Base-by-base conservation (phyloP, 305 asterid species). In the Coffea humblotiana region DNA sequence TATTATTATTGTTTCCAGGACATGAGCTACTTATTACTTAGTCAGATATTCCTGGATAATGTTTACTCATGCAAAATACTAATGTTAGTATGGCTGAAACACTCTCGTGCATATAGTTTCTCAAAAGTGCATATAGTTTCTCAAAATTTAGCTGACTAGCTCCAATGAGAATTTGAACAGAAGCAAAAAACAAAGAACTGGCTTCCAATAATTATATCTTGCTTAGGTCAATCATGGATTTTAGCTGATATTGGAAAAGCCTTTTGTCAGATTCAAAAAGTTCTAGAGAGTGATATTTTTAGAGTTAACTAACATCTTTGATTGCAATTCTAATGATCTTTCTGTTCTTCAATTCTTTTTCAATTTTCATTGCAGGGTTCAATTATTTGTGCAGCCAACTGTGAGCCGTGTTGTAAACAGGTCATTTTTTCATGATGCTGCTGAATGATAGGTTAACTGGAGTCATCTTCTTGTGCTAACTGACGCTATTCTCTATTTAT, bases 341-440 rank as follows among this genome's bases (percentile, higher is more conserved):
- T 80, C 51, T 25, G 16, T 23, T 48, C 49, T 49, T 11, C 73
- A 48, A 49, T 61, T 43, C 10, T 79, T 82, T 81, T 71, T 72
- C 8, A n/a, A 23, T 15, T 60, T 43, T 43, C 35, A 61, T 86
- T 87, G 86, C 97, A 96, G 99, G 98, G 98, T 96, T 83, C 97
- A 93, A 87, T 82, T 88, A 70, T 96, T 96, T 84, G 94, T 91
- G 85, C 97, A 91, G 85, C 98, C 98, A 80, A 89, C 98, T 51
- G 97, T 89, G 79, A 89, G 83, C 87, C 97, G 99, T 73, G 91
- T 96, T 51, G 98, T 92, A 71, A 96, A 89, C 91, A 94, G 99
- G 99, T 96, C 88, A 58, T 51, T 58, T 15, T 47, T 77, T 40
- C 37, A 43, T 47, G 76, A 82, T 65, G 72, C 66, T 43, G 78